Evolutionary conservation across 805 yeast species (phyloP), one percentile per base, ranked within the genome.

Genomic region (Ogataea kodamae): DNA sequence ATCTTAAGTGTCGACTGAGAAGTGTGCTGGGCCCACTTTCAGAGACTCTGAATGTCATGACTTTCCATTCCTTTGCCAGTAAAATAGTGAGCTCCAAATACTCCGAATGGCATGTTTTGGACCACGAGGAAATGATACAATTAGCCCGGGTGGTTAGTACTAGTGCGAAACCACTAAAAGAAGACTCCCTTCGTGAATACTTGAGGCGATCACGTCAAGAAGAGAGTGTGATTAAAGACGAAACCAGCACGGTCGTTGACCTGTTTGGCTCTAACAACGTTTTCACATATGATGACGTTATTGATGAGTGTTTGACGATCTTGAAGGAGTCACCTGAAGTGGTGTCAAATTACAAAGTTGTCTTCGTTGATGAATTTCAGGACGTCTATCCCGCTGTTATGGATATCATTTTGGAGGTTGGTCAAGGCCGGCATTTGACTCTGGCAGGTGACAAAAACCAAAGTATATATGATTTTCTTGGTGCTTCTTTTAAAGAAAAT

Each of bases 361-460:
- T 79, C 0, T 54, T 83, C 1, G 76, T 82, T 9, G 90, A 83
- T 57, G 90, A 83, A 51, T 78, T 77, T 48, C 90, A 83, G 51
- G 90, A 83, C 54, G 65, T 81, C 51, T 73, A 77, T 42, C 69
- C 71, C 0, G 64, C 63, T 7, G 57, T 81, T 13, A 47, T 73
- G 16, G 64, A 65, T 12, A 51, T 81, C 2, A 57, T 79, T 4
- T 49, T 54, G 4, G 50, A 63, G 1, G 57, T 74, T 3, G 43
- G 66, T 0, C 39, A 38, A 6, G 45, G 48, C 2, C 67, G 72
- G 33, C 88, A 82, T 52, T 48, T 83, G 21, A 70, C 80, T 2
- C 54, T 82, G 12, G 81, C 87, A 4, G 89, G 89, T 1, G 90
- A 83, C 55, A 72, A 77, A 1, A 67, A 76, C 50, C 90, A 83